Evolutionary conservation across 2,329 filamentous ascomycete genomes (phyloP), one percentile per base, ranked within the genome.

Genomic region (Myriosclerotinia duriaeana): DNA sequence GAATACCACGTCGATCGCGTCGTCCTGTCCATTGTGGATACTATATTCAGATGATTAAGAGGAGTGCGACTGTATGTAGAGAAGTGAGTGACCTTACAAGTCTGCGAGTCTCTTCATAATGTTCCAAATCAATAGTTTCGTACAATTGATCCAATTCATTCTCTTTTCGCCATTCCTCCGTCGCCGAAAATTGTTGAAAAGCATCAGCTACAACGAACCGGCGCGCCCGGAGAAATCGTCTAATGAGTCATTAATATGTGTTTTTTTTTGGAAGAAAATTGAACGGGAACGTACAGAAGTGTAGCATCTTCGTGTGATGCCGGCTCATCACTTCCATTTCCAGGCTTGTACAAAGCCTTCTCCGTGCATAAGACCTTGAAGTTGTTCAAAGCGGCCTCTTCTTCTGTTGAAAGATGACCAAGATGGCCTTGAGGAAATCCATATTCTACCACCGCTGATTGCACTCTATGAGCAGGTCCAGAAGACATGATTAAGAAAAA

Each of bases 1-100:
- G 94, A 69, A 97, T 97, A 71, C 94, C 94, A 72, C 93, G 90
- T 72, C 87, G 90, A 79, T 97, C 94, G 72, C 93, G 87, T 71
- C 93, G 90, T 65, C 94, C 94, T 26, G 92, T 96, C 91, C 93
- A 97, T 86, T 97, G 92, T 34, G 93, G 93, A 76, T 97, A 97
- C 90, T 93, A 74, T 52, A 46, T 66, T 53, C 54, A 66, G 46
- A 53, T 54, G 64, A 64, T 71, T 72, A 68, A 67, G 65, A 46
- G 5, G 42, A 22, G 34, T 46, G 6, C 26, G 12, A 15, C 6
- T 70, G 75, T 65, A 75, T 46, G 38, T 38, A 26, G 65, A 56
- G 68, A 53, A 30, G 58, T 34, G 30, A 34, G 30, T 34, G 66
- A 63, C 64, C 82, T 72, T 78, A 94, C 91, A 81, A 97, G 83